These are phyloP conservation scores for Heterobasidion annosum DNA, from an alignment of 1,284 basidiomycete genomes.

Conservation along the genomic window DNA sequence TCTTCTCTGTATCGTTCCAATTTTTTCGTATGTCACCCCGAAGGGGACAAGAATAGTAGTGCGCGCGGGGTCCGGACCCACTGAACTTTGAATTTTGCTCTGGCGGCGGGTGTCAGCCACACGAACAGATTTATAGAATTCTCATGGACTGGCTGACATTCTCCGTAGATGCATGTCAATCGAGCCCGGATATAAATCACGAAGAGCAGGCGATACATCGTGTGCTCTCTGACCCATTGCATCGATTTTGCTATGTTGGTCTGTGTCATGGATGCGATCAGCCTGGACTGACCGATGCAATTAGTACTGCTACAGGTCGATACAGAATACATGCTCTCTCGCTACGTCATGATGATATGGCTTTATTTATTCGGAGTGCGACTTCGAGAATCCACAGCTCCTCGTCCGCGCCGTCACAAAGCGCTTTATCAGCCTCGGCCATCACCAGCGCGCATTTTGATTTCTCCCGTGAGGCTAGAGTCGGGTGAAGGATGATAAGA, in stretches of 20 bases:
- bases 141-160: too few relatives aligned
- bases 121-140: too few relatives aligned
- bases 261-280: too few relatives aligned
- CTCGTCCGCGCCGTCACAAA: constrained; percentile 98
- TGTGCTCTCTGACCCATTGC: too few relatives aligned
- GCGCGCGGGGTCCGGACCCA: neutral
- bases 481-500: constrained; percentile 75
- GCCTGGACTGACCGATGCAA: too few relatives aligned
- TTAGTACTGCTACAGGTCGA: neutral
- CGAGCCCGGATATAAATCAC: too few relatives aligned
- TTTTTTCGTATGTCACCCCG: constrained; percentile 1
- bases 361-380: constrained; percentile 71
- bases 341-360: constrained; percentile 18
- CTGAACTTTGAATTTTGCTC: neutral
- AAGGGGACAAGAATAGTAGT: neutral
- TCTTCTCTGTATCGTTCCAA: neutral
- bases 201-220: too few relatives aligned
- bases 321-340: neutral
- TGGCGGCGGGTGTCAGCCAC: neutral
- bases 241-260: too few relatives aligned
- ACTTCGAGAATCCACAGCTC: constrained; percentile 92
- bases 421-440: constrained; percentile 92
- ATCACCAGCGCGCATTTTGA: constrained; percentile 77
- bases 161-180: too few relatives aligned
- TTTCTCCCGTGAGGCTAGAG: constrained; percentile 77